Evolutionary conservation across 371 early-diverging fungal species (phyloP), one percentile per base, ranked within the genome.

Genomic region (Racocetra persica): DNA sequence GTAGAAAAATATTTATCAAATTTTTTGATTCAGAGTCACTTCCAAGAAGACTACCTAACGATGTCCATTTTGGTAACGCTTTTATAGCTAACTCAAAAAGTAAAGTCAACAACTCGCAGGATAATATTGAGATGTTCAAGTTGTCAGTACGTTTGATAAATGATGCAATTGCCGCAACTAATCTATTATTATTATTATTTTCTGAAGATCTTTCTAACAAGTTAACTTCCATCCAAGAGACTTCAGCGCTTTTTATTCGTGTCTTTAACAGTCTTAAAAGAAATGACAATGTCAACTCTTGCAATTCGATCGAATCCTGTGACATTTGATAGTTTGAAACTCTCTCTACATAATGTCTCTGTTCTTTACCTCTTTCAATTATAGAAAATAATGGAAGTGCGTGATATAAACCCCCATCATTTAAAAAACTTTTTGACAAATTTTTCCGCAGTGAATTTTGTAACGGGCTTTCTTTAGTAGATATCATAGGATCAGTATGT

Each of bases 241-340:
- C 49, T 78, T 59, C 26, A 24, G 16, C 20, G 26, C 24, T 67
- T n/a, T 38, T 54, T 63, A 78, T 36, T 18, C 67, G 51, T 26
- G 49, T 20, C 28, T 52, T 67, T 13, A 78, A 32, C 26, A 78
- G 66, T 18, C 69, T 67, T 10, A 62, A 55, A 22, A 78, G 45
- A 62, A 78, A 78, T 28, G 55, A 32, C 22, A 78, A 67, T 20
- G 79, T 28, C 79, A 78, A 66, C 60, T 78, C 79, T 49, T 66
- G 24, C 20, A 62, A 49, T 32, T 18, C 18, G 22, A 18, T 57
- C 16, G 36, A 24, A 38, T 52, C 67, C 11, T 18, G 69, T 4
- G 69, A 36, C 57, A 57, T 57, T 57, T 57, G 57, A 57, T 57
- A 57, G 14, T 69, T 36, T 2, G 22, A 22, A 5, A 41, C 41